These are phyloP conservation scores for Ascochyta clinopodiicola DNA, from an alignment of 2,329 filamentous ascomycete species.

Conservation along the genomic window DNA sequence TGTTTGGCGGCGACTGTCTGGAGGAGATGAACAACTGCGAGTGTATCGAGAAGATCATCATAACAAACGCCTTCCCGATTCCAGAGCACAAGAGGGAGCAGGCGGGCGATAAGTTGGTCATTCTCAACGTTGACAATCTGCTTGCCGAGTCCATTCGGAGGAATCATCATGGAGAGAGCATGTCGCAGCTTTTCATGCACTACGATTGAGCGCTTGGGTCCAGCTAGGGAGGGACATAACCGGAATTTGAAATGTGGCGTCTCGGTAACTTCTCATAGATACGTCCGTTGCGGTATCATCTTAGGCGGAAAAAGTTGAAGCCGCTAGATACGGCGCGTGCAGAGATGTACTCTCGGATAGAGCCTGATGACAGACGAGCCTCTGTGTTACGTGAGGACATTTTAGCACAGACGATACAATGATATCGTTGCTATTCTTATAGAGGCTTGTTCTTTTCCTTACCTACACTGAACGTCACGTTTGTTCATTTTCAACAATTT, in stretches of 20 bases:
- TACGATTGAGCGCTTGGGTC: constrained; percentile 35
- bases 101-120: constrained; percentile 77
- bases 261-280: not conserved
- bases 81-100: constrained; percentile 72
- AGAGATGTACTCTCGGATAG: not conserved
- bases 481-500: no score
- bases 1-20: constrained; percentile 89
- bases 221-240: not conserved
- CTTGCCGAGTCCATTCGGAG: constrained; percentile 91
- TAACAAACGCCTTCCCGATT: constrained; percentile 97
- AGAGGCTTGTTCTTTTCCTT: not conserved
- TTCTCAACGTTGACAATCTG: constrained; percentile 87
- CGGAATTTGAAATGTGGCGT: not conserved
- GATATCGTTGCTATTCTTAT: not conserved
- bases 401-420: constrained; percentile 5
- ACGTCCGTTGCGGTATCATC: not conserved
- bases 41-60: constrained; percentile 91
- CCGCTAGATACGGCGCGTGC: not conserved
- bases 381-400: not conserved
- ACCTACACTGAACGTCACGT: no score
- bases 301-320: not conserved
- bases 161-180: constrained; percentile 94
- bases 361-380: not conserved
- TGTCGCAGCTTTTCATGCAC: constrained; percentile 60
- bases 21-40: constrained; percentile 90